Evolutionary conservation across 176 grass and related monocot species (phyloP), one percentile per base, ranked within the genome.

Genomic region (Musa acuminata): DNA sequence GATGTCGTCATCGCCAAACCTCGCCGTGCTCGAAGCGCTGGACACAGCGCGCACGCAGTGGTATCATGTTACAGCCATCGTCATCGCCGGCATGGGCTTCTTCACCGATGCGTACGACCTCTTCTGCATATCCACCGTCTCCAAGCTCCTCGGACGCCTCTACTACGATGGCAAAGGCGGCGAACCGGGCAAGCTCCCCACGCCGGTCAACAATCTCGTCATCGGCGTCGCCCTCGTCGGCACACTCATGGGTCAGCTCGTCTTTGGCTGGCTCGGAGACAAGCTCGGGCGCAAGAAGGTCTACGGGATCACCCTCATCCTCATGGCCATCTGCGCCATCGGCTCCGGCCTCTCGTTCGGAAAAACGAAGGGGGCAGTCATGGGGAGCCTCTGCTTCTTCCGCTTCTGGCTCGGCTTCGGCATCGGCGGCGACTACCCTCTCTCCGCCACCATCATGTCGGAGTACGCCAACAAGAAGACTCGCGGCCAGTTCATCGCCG

Each of bases 391-490:
- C 54, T 87, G 85, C 49, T 87, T 87, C 78, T 87, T 87, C 77
- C 85, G 85, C 27, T 87, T 87, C 81, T 87, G 85, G 85, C 85
- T 87, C 27, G 85, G 85, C 1, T 87, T 87, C 80, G 81, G 85
- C 50, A 87, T 87, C 58, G 85, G 85, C 77, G 85, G 85, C 60
- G 85, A 87, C 72, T 87, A 87, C 62, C 85, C 85, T n/a, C 77
- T 87, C 0, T 84, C 78, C 11, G 89, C 80, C 52, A 92, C 89
- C 13, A 92, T 92, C 86, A 92, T 92, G 89, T 92, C 89, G 0
- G 89, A 92, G 80, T 92, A 92, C 69, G 80, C 87, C 11, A 92
- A 89, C 81, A 92, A 92, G 79, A 52, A 59, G 14, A 92, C 90
- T 2, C 84, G 87, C 0, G 87, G 90, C 2, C 84, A 87, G 0